Evolutionary conservation across 768 basidiomycete species (phyloP).

Genomic region (Sarcodon sp.): DNA sequence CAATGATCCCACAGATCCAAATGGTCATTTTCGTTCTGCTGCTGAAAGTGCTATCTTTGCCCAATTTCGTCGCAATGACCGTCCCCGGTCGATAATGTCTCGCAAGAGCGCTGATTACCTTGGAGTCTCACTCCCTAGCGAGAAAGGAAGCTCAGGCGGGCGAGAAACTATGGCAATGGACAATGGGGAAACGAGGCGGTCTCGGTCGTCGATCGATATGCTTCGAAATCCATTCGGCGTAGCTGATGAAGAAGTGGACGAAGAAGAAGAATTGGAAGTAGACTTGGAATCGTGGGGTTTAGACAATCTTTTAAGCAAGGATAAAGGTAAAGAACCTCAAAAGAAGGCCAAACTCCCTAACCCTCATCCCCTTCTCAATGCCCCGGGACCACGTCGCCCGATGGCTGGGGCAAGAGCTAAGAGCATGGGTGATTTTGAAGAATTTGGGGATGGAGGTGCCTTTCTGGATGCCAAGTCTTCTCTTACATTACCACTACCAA

Average conservation of each 20-base stretch:
- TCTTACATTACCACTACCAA: neutral
- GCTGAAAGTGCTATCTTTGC: slow-evolving; percentile 81
- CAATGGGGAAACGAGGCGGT: slow-evolving; percentile 29
- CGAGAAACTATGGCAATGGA: slow-evolving; percentile 10
- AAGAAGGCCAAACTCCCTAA: slow-evolving; percentile 25
- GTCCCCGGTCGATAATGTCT: slow-evolving; percentile 26
- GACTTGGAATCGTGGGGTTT: slow-evolving; percentile 83
- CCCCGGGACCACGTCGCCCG: slow-evolving; percentile 1
- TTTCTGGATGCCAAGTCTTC: slow-evolving; percentile 27
- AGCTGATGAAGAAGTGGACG: slow-evolving; percentile 34
- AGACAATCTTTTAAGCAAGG: slow-evolving; percentile 56
- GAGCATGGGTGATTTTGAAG: slow-evolving; percentile 54
- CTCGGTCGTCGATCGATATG: slow-evolving; percentile 45
- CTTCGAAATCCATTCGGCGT: slow-evolving; percentile 66
- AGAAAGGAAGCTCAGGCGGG: slow-evolving; percentile 32
- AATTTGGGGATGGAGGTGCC: slow-evolving; percentile 33
- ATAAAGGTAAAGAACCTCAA: slow-evolving; percentile 30
- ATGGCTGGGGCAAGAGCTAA: slow-evolving; percentile 31
- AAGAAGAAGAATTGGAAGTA: slow-evolving; percentile 35
- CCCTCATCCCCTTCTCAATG: slow-evolving; percentile 19
- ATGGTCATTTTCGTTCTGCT: slow-evolving; percentile 47
- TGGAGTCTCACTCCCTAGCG: slow-evolving; percentile 53
- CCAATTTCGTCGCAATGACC: slow-evolving; percentile 50
- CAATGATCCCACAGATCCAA: slow-evolving; percentile 66
- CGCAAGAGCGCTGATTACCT: slow-evolving; percentile 54